Evolutionary conservation across 805 yeast genomes (phyloP).

Genomic region (Pichia thaimueangensis): DNA sequence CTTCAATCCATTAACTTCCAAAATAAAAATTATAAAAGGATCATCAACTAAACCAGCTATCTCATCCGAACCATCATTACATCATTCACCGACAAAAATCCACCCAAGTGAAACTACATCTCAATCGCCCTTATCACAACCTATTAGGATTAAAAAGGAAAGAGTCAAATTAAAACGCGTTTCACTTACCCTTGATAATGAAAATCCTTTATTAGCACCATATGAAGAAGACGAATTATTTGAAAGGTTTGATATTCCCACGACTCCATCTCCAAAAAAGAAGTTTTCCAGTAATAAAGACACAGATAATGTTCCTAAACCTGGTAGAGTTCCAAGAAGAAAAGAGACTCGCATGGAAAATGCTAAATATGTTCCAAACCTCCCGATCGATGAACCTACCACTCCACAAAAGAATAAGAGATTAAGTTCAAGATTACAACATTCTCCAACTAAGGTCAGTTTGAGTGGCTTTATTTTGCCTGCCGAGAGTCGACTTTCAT

Average conservation of each 20-base stretch:
- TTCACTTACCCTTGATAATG: conserved; percentile 2
- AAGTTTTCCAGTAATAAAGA: neutral
- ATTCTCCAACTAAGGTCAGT: conserved; percentile 14
- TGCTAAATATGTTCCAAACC: conserved; percentile 11
- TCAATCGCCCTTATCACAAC: too few relatives aligned
- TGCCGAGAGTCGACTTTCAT: neutral
- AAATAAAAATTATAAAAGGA: neutral
- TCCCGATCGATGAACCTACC: conserved; percentile 8
- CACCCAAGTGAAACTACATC: too few relatives aligned
- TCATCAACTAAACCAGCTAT: neutral
- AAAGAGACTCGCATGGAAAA: conserved; percentile 6
- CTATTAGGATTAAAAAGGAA: too few relatives aligned
- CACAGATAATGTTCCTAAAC: neutral
- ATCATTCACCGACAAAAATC: conserved; percentile 1
- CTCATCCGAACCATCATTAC: neutral
- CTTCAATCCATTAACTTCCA: neutral
- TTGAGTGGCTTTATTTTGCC: conserved; percentile 25
- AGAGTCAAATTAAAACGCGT: neutral
- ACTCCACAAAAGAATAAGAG: conserved; percentile 2
- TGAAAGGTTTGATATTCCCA: conserved; percentile 12
- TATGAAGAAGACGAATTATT: conserved; percentile 11
- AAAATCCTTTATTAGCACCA: conserved; percentile 4
- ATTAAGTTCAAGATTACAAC: conserved; percentile 12
- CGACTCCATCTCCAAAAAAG: neutral
- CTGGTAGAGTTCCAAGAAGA: conserved; percentile 11